Evolutionary conservation across 176 grass and related monocot species (phyloP).

Genomic region (Zoysia japonica): DNA sequence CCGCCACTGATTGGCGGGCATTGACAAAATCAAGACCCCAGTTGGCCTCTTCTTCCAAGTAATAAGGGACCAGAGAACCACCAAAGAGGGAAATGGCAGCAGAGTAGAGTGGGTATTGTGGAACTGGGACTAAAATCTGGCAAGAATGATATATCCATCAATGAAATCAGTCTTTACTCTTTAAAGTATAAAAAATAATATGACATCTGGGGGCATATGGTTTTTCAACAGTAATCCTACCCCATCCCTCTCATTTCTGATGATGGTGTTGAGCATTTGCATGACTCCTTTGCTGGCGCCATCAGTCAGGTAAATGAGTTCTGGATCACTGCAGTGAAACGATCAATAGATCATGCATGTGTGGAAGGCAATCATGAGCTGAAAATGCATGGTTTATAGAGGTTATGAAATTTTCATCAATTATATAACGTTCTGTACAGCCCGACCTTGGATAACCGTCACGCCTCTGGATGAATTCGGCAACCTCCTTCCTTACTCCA

Average conservation of each 20-base stretch:
- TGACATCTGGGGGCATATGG: background rate
- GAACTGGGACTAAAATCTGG: conserved; percentile 98
- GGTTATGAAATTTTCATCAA: background rate
- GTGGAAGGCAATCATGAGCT: conserved; percentile 3
- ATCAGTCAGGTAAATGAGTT: conserved; percentile 91
- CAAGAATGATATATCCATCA: conserved; percentile 16
- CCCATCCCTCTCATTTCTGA: conserved; percentile 87
- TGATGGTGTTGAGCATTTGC: conserved; percentile 85
- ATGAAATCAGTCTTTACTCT: conserved; percentile 1
- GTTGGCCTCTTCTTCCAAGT: conserved; percentile 94
- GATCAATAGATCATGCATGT: background rate
- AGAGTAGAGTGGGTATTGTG: conserved; percentile 98
- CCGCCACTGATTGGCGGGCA: conserved; percentile 56
- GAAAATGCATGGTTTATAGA: background rate
- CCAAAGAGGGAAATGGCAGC: conserved; percentile 84
- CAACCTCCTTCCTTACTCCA: conserved; percentile 94
- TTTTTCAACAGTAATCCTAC: conserved; percentile 47
- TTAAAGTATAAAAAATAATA: conserved; percentile 15
- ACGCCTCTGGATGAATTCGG: conserved; percentile 89
- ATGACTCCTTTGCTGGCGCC: conserved; percentile 97
- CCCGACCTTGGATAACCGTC: conserved; percentile 92
- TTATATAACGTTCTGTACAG: background rate
- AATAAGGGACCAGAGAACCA: conserved; percentile 92
- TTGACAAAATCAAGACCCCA: conserved; percentile 81
- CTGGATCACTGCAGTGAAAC: conserved; percentile 73